phyloP scores from a whole-genome alignment of 352 stramenopile genomes.

The Hyaloperonospora brassicae region DNA sequence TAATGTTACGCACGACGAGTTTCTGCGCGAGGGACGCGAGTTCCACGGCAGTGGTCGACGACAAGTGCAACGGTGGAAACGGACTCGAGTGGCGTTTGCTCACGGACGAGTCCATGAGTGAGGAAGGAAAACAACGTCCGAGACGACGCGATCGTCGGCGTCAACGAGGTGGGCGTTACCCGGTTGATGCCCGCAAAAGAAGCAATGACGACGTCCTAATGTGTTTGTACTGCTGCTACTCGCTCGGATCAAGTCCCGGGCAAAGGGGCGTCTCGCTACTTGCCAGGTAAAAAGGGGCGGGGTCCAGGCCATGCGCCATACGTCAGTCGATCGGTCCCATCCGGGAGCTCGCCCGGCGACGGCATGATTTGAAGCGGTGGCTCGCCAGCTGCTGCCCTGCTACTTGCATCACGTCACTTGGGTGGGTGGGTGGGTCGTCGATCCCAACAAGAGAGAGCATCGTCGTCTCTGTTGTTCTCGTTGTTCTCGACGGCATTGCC shows the following conservation, averaged over 20 bases:
- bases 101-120: conserved; percentile 10
- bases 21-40: conserved; percentile 21
- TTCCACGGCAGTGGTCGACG: conserved; percentile 9
- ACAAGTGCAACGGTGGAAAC: conserved; percentile 31
- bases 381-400: too few species aligned
- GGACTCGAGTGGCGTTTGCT: conserved; percentile 24
- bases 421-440: too few species aligned
- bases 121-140: too few species aligned
- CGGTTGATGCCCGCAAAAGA: conserved; percentile 11
- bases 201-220: conserved; percentile 8
- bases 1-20: conserved; percentile 23
- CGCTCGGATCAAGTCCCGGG: neutral
- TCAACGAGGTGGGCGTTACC: neutral
- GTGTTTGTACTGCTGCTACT: neutral
- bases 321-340: conserved; percentile 30
- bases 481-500: too few species aligned
- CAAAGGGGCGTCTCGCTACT: conserved; percentile 7
- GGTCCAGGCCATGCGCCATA: conserved; percentile 25
- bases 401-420: too few species aligned
- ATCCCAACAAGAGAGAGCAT: too few species aligned
- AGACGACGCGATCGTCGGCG: neutral
- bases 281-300: conserved; percentile 1
- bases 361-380: conserved; percentile 9
- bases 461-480: too few species aligned
- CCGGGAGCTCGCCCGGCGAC: conserved; percentile 9